phyloP scores from a whole-genome alignment of 306 rosid genomes.

The Prunus armeniaca region DNA sequence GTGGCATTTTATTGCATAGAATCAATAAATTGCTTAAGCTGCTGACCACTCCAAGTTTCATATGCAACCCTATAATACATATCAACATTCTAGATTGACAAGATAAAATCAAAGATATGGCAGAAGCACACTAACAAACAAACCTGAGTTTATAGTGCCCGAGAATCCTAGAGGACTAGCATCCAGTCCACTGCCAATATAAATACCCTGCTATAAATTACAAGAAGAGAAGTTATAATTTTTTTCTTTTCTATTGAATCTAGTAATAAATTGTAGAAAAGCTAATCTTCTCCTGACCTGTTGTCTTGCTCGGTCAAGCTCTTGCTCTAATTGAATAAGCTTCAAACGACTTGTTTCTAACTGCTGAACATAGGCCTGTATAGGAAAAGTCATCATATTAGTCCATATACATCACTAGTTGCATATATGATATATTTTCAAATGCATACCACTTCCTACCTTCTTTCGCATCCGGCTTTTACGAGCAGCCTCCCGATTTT shows the following conservation, averaged over 20 bases:
- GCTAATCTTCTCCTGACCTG: conserved; percentile 51
- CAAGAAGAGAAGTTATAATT: neutral
- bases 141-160: conserved; percentile 70
- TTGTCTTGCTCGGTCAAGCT: conserved; percentile 65
- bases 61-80: neutral
- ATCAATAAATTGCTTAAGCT: neutral
- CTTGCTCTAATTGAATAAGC: conserved; percentile 75
- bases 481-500: conserved; percentile 98
- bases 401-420: conserved; percentile 15
- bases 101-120: conserved; percentile 11
- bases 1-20: neutral
- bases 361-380: conserved; percentile 87
- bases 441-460: conserved; percentile 47
- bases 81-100: neutral
- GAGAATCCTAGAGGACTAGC: conserved; percentile 47
- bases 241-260: neutral
- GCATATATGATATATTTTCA: conserved; percentile 11
- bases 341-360: conserved; percentile 86
- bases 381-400: conserved; percentile 24
- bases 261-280: conserved; percentile 15
- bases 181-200: conserved; percentile 51
- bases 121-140: conserved; percentile 24
- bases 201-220: conserved; percentile 59
- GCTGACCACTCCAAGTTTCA: neutral
- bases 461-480: conserved; percentile 90